phyloP scores from a whole-genome alignment of 768 basidiomycete species.

The Postia placenta region DNA sequence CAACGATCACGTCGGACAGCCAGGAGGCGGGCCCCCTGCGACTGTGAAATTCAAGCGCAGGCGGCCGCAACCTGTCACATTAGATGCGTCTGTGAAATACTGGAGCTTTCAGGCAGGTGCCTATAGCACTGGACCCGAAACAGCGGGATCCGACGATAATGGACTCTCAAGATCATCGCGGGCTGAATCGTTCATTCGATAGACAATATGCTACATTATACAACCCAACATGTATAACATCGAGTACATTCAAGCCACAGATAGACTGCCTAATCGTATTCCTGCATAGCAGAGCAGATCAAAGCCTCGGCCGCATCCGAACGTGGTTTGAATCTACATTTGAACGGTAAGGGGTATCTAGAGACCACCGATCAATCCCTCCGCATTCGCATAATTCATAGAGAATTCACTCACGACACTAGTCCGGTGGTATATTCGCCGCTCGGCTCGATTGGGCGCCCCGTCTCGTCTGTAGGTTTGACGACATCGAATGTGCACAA shows the following conservation, averaged over 20 bases:
- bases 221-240: no score
- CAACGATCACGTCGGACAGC: neutral
- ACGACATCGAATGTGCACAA: conserved; percentile 21
- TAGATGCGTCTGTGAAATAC: conserved; percentile 11
- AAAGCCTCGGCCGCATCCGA: conserved; percentile 7
- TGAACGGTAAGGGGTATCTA: conserved; percentile 15
- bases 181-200: no score
- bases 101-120: conserved; percentile 9
- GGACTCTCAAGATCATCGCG: no score
- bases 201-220: no score
- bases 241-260: no score
- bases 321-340: conserved; percentile 16
- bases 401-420: conserved; percentile 11
- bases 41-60: conserved; percentile 5
- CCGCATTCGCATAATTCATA: neutral
- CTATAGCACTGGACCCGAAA: neutral
- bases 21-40: conserved; percentile 3
- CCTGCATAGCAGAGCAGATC: conserved; percentile 5
- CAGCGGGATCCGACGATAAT: neutral
- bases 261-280: conserved; percentile 11
- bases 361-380: neutral
- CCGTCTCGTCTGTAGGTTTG: conserved; percentile 19
- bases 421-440: conserved; percentile 18
- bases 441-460: conserved; percentile 18
- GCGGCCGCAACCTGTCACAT: conserved; percentile 8